phyloP scores from a whole-genome alignment of 176 grass and related monocot genomes.

The Musa schizocarpa region DNA sequence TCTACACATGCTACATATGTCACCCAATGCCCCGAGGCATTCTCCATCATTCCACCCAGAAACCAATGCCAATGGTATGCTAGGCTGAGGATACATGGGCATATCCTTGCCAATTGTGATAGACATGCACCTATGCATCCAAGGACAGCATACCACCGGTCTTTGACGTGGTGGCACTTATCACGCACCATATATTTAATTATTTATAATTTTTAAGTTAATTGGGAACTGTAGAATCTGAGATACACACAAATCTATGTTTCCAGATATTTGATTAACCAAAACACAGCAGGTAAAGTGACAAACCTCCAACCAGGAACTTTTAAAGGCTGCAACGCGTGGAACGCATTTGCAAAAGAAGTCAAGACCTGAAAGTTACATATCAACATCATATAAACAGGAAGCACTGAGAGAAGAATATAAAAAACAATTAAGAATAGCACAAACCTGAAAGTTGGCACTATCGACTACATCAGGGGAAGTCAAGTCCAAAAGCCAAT shows the following conservation, averaged over 20 bases:
- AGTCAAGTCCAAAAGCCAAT: slow-evolving; percentile 79
- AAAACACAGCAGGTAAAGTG: slow-evolving; percentile 2
- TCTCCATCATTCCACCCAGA: no score
- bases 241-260: neutral
- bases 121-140: no score
- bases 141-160: no score
- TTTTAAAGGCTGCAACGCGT: slow-evolving; percentile 35
- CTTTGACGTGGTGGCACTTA: no score
- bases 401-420: neutral
- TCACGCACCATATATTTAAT: no score
- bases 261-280: neutral
- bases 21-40: no score
- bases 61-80: no score
- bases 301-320: slow-evolving; percentile 45
- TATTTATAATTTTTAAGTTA: no score
- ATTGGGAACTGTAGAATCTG: neutral
- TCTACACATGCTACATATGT: no score
- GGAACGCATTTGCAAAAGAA: slow-evolving; percentile 43
- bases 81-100: no score
- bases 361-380: slow-evolving; percentile 36
- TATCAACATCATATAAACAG: slow-evolving; percentile 6
- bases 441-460: slow-evolving; percentile 70
- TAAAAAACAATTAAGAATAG: neutral
- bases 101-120: no score
- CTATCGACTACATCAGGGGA: slow-evolving; percentile 56